These are phyloP conservation scores for Gastrodia elata DNA, from an alignment of 106 monocot species.

Conservation along the genomic window DNA sequence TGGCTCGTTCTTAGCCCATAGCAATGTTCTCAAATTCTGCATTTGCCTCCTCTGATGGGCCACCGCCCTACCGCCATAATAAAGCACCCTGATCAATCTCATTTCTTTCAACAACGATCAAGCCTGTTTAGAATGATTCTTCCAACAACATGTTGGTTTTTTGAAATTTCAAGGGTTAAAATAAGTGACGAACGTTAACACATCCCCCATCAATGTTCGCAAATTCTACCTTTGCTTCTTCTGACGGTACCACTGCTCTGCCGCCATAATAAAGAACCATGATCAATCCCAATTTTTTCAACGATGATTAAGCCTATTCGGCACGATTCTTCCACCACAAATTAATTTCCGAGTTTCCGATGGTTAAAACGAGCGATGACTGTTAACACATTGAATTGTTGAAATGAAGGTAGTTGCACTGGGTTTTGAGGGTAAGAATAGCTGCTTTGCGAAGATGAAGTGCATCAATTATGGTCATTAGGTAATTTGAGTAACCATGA, in stretches of 20 bases:
- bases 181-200: no score
- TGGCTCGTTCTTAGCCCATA: no score
- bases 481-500: slow-evolving; percentile 21
- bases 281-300: neutral
- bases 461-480: slow-evolving; percentile 89
- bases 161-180: no score
- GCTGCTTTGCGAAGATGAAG: slow-evolving; percentile 98
- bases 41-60: neutral
- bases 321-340: no score
- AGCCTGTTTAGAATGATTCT: no score
- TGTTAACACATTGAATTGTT: no score
- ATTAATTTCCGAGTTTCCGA: no score
- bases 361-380: no score
- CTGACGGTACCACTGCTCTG: neutral
- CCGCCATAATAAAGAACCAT: neutral
- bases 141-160: no score
- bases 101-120: neutral
- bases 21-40: no score
- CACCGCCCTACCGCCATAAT: neutral
- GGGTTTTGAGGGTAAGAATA: slow-evolving; percentile 92
- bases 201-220: no score
- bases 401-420: slow-evolving; percentile 88
- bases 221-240: no score
- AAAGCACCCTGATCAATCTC: neutral
- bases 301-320: neutral